phyloP scores from a whole-genome alignment of 192 early-diverging fungal genomes.

The Gamsiella multidivaricata region DNA sequence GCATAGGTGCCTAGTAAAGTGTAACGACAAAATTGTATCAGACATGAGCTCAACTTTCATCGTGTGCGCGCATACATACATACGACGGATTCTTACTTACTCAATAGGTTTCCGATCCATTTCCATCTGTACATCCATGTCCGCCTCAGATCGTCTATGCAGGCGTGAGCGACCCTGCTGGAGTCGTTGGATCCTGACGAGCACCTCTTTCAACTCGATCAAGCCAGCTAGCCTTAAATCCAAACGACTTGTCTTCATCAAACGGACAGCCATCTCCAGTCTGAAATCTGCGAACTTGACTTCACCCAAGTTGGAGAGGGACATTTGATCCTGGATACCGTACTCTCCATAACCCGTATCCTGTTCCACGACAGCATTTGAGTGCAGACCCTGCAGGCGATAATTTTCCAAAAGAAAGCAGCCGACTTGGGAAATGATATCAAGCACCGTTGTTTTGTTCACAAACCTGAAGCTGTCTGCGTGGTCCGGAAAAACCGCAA shows the following conservation, averaged over 20 bases:
- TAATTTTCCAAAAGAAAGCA: slow-evolving; percentile 40
- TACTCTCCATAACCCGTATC: slow-evolving; percentile 48
- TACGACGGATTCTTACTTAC: too few species aligned
- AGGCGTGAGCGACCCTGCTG: slow-evolving; percentile 38
- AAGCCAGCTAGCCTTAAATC: slow-evolving; percentile 59
- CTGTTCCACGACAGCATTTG: slow-evolving; percentile 36
- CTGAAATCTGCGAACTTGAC: slow-evolving; percentile 53
- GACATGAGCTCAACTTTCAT: too few species aligned
- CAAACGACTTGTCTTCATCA: slow-evolving; percentile 57
- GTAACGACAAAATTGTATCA: not conserved
- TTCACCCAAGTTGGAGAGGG: slow-evolving; percentile 39
- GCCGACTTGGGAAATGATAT: slow-evolving; percentile 36
- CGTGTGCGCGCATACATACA: too few species aligned
- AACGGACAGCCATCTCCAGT: slow-evolving; percentile 54
- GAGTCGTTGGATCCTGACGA: slow-evolving; percentile 43
- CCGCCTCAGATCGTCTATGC: slow-evolving; percentile 37
- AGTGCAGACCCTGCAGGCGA: slow-evolving; percentile 15
- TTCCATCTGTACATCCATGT: slow-evolving; percentile 47
- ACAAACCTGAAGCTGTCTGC: slow-evolving; percentile 36
- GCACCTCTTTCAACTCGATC: slow-evolving; percentile 56
- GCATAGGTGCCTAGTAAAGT: slow-evolving; percentile 41
- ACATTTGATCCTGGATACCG: slow-evolving; percentile 32
- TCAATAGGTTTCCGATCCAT: slow-evolving; percentile 39
- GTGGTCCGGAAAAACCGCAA: slow-evolving; percentile 41
- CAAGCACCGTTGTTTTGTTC: slow-evolving; percentile 24